Conservation (phyloP, 331 rosid genomes). For the Saraca asoca region DNA sequence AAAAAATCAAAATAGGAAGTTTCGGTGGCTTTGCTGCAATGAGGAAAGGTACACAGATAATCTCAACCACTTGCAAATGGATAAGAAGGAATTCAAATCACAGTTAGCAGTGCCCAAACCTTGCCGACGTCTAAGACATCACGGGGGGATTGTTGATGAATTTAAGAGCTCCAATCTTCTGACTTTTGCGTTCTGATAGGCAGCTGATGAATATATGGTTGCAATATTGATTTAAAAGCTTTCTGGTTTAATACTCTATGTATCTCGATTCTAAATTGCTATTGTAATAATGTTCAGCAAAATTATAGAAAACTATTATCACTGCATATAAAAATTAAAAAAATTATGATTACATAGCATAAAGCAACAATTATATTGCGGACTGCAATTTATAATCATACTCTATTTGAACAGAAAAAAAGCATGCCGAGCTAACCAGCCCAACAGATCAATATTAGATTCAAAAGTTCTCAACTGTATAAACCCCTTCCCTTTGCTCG, state of each 20-base stretch:
- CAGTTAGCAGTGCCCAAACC: conserved; percentile 8
- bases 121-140: conserved; percentile 6
- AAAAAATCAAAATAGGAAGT: too few relatives aligned
- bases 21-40: too few relatives aligned
- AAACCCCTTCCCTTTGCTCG: not conserved
- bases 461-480: not conserved
- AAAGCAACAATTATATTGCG: too few relatives aligned
- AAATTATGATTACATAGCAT: too few relatives aligned
- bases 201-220: not conserved
- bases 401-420: not conserved
- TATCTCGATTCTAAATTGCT: too few relatives aligned
- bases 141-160: not conserved
- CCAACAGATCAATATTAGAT: not conserved
- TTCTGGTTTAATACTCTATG: too few relatives aligned
- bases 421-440: not conserved
- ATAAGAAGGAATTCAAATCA: not conserved
- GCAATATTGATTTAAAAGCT: too few relatives aligned
- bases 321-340: too few relatives aligned
- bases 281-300: too few relatives aligned
- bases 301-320: too few relatives aligned
- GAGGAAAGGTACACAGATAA: not conserved
- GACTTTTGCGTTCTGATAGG: conserved; percentile 5
- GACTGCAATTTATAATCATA: too few relatives aligned
- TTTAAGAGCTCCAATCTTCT: conserved; percentile 19
- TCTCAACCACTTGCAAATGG: not conserved